phyloP scores from a whole-genome alignment of 129 eudicot genomes.

The Logfia minima region DNA sequence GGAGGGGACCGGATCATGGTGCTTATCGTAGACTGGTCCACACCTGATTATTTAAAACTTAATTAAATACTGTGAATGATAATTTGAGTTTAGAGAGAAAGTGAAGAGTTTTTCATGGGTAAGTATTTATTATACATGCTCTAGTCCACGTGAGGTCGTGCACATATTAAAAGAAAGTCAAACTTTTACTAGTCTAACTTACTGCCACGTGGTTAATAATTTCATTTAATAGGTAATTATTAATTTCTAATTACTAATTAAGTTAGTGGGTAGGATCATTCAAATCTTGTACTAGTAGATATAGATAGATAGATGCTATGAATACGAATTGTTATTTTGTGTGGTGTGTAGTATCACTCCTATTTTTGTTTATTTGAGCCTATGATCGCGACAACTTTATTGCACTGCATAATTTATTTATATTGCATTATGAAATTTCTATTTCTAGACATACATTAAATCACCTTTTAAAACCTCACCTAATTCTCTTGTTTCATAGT shows the following conservation, averaged over 20 bases:
- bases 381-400: constrained; percentile 17
- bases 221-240: not conserved
- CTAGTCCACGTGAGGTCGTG: constrained; percentile 32
- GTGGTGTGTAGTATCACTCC: not conserved
- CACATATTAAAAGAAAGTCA: constrained; percentile 26
- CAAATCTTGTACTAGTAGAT: not conserved
- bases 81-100: constrained; percentile 8
- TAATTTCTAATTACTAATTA: not conserved
- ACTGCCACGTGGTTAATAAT: constrained; percentile 32
- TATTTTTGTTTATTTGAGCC: not conserved
- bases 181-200: constrained; percentile 7
- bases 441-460: constrained; percentile 4
- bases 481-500: not conserved
- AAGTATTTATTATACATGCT: constrained; percentile 34
- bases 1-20: constrained; percentile 16
- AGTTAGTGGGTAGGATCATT: not conserved
- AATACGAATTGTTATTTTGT: not conserved
- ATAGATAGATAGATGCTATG: not conserved
- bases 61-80: not conserved
- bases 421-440: not conserved
- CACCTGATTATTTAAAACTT: constrained; percentile 10
- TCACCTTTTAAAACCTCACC: not conserved
- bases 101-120: constrained; percentile 17
- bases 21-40: constrained; percentile 23
- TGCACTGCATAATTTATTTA: not conserved